phyloP scores from a whole-genome alignment of 2,329 filamentous ascomycete species.

The Exophiala xenobiotica region DNA sequence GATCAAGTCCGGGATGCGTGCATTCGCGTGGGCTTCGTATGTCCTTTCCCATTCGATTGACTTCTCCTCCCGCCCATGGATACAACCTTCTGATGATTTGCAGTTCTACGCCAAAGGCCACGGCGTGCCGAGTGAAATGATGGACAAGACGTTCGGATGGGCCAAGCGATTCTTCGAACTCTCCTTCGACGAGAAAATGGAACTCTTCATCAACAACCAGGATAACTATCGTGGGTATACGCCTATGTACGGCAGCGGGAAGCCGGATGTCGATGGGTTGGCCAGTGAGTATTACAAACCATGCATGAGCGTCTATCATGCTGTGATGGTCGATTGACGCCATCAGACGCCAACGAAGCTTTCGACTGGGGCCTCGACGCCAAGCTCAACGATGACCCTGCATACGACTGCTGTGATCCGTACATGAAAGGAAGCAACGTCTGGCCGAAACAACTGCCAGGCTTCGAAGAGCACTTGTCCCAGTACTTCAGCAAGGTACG shows the following conservation, averaged over 20 bases:
- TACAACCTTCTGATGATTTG: no score
- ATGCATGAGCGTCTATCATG: neutral
- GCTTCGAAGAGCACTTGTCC: conserved; percentile 10
- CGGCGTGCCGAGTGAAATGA: conserved; percentile 25
- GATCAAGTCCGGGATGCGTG: conserved; percentile 1
- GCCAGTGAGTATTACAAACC: conserved; percentile 4
- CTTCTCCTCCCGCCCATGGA: no score
- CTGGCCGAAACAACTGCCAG: conserved; percentile 26
- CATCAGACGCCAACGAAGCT: conserved; percentile 13
- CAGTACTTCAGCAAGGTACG: conserved; percentile 3
- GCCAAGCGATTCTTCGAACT: conserved; percentile 42
- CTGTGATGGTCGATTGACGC: neutral
- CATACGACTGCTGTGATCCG: neutral
- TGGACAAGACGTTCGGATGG: conserved; percentile 15
- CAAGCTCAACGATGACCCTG: conserved; percentile 6
- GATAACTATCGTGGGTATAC: conserved; percentile 14
- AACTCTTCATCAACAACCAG: conserved; percentile 41
- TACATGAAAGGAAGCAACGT: conserved; percentile 10
- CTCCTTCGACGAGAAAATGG: conserved; percentile 46
- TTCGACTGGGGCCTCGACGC: conserved; percentile 23
- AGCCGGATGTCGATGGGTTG: conserved; percentile 4
- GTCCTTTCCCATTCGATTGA: no score
- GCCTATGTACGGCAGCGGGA: conserved; percentile 7
- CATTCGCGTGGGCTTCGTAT: neutral
- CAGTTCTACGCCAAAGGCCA: conserved; percentile 31